phyloP scores from a whole-genome alignment of 805 yeast species.

The Sugiyamaella floridensis region DNA sequence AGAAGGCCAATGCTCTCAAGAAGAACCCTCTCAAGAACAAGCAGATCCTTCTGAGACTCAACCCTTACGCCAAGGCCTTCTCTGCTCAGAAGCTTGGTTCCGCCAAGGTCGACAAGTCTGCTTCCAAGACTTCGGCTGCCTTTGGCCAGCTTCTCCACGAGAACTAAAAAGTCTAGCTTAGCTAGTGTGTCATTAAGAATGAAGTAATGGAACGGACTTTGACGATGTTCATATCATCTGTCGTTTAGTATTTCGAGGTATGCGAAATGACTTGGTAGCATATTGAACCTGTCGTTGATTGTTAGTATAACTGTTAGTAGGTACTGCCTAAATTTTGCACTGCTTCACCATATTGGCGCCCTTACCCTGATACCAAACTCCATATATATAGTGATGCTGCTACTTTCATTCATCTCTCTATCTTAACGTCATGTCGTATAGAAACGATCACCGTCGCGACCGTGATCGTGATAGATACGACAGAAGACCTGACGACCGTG shows the following conservation, averaged over 20 bases:
- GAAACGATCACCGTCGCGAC: background rate
- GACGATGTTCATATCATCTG: no score
- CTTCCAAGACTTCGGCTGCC: conserved; percentile 31
- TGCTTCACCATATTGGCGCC: no score
- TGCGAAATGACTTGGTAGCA: no score
- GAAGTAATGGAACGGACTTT: background rate
- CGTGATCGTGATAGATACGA: background rate
- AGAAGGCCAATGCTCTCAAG: conserved; percentile 94
- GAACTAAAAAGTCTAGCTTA: conserved; percentile 20
- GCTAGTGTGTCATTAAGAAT: background rate
- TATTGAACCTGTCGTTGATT: no score
- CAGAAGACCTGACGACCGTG: background rate
- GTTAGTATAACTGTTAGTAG: no score
- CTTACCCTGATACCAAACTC: no score
- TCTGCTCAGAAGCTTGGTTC: conserved; percentile 87
- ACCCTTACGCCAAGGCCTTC: conserved; percentile 99
- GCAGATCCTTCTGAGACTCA: conserved; percentile 94
- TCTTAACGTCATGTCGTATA: background rate
- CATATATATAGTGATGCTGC: no score
- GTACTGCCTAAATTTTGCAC: no score
- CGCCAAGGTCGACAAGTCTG: conserved; percentile 60
- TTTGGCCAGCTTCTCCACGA: conserved; percentile 28
- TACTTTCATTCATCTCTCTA: no score
- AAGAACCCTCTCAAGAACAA: conserved; percentile 99
- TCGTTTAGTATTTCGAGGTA: no score